phyloP scores from a whole-genome alignment of 148 eudicot genomes.

The Vaccinium macrocarpon region DNA sequence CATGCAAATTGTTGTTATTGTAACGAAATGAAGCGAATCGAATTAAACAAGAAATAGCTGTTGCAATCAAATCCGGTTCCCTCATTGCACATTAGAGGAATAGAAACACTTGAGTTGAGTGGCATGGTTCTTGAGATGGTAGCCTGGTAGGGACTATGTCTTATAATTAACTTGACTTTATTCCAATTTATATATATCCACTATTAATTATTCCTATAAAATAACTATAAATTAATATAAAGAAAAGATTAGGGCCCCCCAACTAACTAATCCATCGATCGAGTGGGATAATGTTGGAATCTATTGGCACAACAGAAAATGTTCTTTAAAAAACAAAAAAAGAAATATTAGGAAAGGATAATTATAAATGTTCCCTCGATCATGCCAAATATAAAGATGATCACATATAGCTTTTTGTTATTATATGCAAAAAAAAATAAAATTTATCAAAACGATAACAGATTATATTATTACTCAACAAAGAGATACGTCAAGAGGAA shows the following conservation, averaged over 20 bases:
- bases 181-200: neutral
- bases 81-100: neutral
- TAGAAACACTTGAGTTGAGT: no score
- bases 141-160: no score
- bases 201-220: neutral
- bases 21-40: no score
- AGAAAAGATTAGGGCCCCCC: neutral
- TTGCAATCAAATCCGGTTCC: neutral
- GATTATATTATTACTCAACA: no score
- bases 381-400: neutral
- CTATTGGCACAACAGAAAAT: neutral
- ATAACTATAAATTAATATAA: neutral
- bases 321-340: neutral
- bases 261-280: neutral
- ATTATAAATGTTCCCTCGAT: neutral
- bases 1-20: no score
- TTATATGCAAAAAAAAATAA: neutral
- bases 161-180: neutral
- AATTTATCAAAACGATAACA: no score
- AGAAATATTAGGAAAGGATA: neutral
- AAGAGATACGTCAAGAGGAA: no score
- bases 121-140: no score
- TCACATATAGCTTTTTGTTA: neutral
- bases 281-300: constrained; percentile 1
- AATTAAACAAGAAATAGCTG: no score